These are phyloP conservation scores for Marchantia polymorpha DNA, from an alignment of 225 moss, liverwort and hornwort species.

Conservation along the genomic window DNA sequence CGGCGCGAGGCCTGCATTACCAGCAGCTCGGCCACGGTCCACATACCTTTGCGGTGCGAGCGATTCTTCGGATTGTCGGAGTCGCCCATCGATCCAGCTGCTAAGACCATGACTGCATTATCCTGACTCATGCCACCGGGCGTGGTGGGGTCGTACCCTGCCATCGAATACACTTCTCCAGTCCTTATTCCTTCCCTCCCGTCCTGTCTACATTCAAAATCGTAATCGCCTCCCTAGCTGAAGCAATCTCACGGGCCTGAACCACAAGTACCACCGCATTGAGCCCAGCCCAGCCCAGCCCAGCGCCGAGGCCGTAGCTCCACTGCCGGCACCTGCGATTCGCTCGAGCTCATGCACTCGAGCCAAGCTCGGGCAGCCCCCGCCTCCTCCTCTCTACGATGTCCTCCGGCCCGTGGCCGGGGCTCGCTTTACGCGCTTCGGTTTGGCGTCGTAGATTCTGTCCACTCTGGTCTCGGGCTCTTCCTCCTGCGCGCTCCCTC, in stretches of 20 bases:
- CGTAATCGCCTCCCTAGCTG: background rate
- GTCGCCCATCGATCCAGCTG: slow-evolving; percentile 31
- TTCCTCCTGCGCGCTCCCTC: too few relatives aligned
- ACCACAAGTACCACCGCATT: background rate
- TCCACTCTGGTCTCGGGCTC: background rate
- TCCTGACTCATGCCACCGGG: slow-evolving; percentile 26
- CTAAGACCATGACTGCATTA: slow-evolving; percentile 30
- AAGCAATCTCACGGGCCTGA: background rate
- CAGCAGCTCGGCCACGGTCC: slow-evolving; percentile 89
- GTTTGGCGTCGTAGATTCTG: background rate
- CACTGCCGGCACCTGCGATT: background rate
- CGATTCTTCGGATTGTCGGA: slow-evolving; percentile 42
- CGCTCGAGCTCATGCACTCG: background rate
- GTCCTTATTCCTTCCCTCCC: slow-evolving; percentile 9
- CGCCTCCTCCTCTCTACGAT: too few relatives aligned
- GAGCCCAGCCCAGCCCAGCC: background rate
- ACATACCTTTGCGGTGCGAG: slow-evolving; percentile 69
- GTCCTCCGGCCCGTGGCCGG: too few relatives aligned
- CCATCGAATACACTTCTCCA: slow-evolving; percentile 16
- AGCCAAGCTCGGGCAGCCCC: background rate
- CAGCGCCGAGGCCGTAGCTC: background rate
- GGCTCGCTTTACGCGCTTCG: too few relatives aligned
- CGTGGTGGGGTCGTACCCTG: slow-evolving; percentile 32
- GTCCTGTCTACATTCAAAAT: background rate
- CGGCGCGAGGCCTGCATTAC: slow-evolving; percentile 82